phyloP scores from a whole-genome alignment of 1,284 basidiomycete species.

The Retiboletus flavoniger region DNA sequence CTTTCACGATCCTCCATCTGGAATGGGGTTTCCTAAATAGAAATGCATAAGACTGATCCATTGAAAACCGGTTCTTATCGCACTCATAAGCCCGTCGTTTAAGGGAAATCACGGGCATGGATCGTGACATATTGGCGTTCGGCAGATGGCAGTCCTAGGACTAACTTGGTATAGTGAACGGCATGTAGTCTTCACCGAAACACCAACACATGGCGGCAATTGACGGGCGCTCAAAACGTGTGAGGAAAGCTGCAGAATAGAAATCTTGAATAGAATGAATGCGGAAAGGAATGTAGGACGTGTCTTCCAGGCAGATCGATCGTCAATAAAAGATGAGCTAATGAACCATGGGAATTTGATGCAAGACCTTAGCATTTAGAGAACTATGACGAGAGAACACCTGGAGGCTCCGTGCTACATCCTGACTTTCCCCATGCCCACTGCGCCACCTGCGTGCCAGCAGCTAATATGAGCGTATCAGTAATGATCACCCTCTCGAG shows the following conservation, averaged over 20 bases:
- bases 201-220: background rate
- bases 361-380: no score
- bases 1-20: background rate
- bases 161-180: conserved; percentile 10
- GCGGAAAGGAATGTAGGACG: background rate
- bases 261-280: background rate
- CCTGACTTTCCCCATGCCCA: background rate
- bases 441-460: background rate
- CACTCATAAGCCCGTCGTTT: background rate
- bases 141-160: background rate
- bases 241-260: background rate
- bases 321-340: background rate
- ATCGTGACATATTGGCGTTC: background rate
- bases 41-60: background rate
- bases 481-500: background rate
- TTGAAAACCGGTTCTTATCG: background rate
- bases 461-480: background rate
- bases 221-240: background rate
- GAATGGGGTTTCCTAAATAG: background rate
- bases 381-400: background rate
- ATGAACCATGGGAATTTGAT: background rate
- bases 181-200: background rate
- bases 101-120: background rate
- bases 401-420: background rate
- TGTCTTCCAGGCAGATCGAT: background rate